Evolutionary conservation across 768 basidiomycete genomes (phyloP).

Genomic region (Coprinopsis marcescibilis): DNA sequence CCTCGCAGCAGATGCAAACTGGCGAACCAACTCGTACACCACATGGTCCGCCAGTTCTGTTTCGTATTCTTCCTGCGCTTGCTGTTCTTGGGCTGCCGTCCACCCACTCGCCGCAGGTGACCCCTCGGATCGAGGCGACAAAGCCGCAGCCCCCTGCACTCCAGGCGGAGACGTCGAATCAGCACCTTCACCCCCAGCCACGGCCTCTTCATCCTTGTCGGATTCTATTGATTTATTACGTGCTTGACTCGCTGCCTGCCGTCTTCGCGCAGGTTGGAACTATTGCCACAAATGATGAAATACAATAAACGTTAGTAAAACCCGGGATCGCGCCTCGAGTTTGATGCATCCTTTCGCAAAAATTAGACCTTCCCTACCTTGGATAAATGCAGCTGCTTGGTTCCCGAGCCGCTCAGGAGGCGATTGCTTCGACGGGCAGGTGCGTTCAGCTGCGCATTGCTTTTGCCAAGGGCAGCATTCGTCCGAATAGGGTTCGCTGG

Average conservation of each 20-base stretch:
- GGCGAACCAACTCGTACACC: conserved; percentile 74
- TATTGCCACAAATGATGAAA: conserved; percentile 10
- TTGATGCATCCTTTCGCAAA: too few species aligned
- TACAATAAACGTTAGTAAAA: too few species aligned
- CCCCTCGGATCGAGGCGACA: conserved; percentile 60
- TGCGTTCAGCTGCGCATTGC: conserved; percentile 36
- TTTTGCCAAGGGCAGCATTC: conserved; percentile 45
- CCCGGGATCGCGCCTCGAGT: too few species aligned
- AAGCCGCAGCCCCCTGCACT: too few species aligned
- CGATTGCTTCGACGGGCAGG: conserved; percentile 71
- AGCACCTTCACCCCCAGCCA: conserved; percentile 40
- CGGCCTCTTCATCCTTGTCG: conserved; percentile 63
- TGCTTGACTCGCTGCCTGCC: conserved; percentile 44
- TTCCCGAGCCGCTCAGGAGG: conserved; percentile 50
- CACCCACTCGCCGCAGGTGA: conserved; percentile 58
- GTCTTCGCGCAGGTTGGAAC: conserved; percentile 40
- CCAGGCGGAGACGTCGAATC: conserved; percentile 58
- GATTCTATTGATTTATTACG: conserved; percentile 64
- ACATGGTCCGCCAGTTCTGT: conserved; percentile 74
- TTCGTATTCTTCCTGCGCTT: conserved; percentile 66
- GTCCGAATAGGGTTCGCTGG: conserved; percentile 60
- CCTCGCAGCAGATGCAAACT: conserved; percentile 76
- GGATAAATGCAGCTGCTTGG: conserved; percentile 40
- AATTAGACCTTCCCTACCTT: conserved; percentile 42
- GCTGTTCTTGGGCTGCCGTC: conserved; percentile 64